These are phyloP conservation scores for Lepidopterella palustris DNA, from an alignment of 495 filamentous ascomycete genomes.

Conservation along the genomic window DNA sequence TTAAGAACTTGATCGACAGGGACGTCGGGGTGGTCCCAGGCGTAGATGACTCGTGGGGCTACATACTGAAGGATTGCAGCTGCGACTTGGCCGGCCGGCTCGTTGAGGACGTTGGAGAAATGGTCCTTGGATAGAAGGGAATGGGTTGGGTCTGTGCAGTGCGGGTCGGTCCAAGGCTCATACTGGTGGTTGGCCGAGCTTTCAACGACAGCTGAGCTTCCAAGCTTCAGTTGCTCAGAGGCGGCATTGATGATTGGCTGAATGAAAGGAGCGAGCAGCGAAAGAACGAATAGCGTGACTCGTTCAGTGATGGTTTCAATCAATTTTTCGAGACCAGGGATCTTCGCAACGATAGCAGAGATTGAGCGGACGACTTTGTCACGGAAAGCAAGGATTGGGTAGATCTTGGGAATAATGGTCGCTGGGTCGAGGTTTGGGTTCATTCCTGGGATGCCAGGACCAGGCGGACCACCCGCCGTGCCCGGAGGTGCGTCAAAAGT, in stretches of 20 bases:
- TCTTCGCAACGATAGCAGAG: conserved; percentile 76
- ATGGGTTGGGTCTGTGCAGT: conserved; percentile 87
- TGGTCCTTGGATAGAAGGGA: conserved; percentile 94
- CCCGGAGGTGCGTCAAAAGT: conserved; percentile 47
- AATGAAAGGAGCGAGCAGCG: conserved; percentile 81
- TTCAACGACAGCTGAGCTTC: conserved; percentile 71
- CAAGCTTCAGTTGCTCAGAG: conserved; percentile 71
- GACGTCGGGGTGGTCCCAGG: conserved; percentile 80
- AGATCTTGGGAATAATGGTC: conserved; percentile 75
- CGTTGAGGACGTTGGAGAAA: conserved; percentile 87
- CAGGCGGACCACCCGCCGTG: conserved; percentile 41
- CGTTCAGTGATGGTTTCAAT: conserved; percentile 90
- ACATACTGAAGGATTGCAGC: conserved; percentile 72
- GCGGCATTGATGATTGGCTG: conserved; percentile 85
- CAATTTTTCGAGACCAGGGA: conserved; percentile 78
- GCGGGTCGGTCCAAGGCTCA: conserved; percentile 81
- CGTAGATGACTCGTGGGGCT: conserved; percentile 78
- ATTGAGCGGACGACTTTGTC: conserved; percentile 86
- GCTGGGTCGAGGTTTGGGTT: conserved; percentile 73
- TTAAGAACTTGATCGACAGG: conserved; percentile 70
- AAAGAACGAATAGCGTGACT: conserved; percentile 81
- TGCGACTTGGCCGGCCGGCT: conserved; percentile 77
- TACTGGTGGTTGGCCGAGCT: conserved; percentile 79
- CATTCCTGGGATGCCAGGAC: conserved; percentile 60
- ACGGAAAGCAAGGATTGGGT: conserved; percentile 88